Evolutionary conservation across 805 yeast species (phyloP).

Genomic region (Metschnikowia baotianmanensis): DNA sequence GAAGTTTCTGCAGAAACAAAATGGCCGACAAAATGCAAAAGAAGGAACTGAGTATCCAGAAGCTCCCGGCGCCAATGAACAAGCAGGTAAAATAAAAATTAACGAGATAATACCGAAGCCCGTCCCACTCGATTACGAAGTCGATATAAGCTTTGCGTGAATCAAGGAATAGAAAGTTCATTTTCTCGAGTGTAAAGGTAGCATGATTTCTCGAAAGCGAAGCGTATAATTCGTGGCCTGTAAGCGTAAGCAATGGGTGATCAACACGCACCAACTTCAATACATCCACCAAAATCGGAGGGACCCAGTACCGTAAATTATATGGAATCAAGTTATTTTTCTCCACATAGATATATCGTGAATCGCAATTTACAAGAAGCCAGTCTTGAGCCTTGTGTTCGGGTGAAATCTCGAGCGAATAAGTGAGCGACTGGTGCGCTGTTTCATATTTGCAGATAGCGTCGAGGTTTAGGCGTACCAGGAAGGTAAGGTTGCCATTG

Average conservation of each 20-base stretch:
- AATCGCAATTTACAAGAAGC: constrained; percentile 29
- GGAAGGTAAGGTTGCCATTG: constrained; percentile 13
- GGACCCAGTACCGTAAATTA: constrained; percentile 35
- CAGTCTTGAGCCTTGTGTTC: constrained; percentile 8
- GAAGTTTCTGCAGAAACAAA: constrained; percentile 19
- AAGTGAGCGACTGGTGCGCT: constrained; percentile 19
- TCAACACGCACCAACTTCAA: constrained; percentile 16
- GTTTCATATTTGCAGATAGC: constrained; percentile 24
- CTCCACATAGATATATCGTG: constrained; percentile 26
- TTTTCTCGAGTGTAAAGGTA: constrained; percentile 8
- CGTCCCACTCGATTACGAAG: constrained; percentile 36
- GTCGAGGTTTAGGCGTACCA: constrained; percentile 21
- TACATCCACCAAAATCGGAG: constrained; percentile 30
- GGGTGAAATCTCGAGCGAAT: constrained; percentile 9
- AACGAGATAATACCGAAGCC: constrained; percentile 41
- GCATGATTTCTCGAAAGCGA: constrained; percentile 3
- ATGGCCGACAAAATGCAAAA: constrained; percentile 29
- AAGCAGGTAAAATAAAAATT: constrained; percentile 33
- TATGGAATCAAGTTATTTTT: constrained; percentile 37
- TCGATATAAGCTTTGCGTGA: constrained; percentile 20
- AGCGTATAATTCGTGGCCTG: constrained; percentile 11
- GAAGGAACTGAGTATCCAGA: constrained; percentile 36
- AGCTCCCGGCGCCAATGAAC: constrained; percentile 34
- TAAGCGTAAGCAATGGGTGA: constrained; percentile 12
- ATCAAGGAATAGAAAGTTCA: constrained; percentile 11